Conservation (phyloP, 129 eudicot species). For the Chrysanthemum makinoi region DNA sequence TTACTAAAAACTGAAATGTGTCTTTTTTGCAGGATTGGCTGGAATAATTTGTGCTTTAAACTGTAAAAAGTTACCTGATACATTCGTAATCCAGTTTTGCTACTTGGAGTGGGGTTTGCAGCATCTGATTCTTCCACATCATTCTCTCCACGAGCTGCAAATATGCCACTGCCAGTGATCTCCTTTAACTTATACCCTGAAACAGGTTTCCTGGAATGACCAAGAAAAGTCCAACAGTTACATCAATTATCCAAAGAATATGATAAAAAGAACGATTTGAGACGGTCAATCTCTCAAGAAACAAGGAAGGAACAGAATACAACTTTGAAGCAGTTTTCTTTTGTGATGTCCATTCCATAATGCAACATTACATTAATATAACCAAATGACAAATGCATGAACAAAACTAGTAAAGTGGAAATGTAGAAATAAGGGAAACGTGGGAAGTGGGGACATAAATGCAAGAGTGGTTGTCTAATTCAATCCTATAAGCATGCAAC, state of each 20-base stretch:
- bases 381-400: too few relatives aligned
- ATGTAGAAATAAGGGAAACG: too few relatives aligned
- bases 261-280: too few relatives aligned
- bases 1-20: not conserved
- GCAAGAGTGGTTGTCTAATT: too few relatives aligned
- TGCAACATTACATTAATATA: too few relatives aligned
- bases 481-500: too few relatives aligned
- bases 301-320: too few relatives aligned
- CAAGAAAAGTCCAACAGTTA: conserved; percentile 1
- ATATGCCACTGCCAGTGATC: conserved; percentile 81
- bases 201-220: conserved; percentile 69
- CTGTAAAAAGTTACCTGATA: conserved; percentile 60
- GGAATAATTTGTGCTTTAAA: not conserved
- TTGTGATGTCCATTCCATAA: too few relatives aligned
- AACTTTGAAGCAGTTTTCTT: too few relatives aligned
- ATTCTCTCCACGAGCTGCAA: conserved; percentile 53
- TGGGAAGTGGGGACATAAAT: too few relatives aligned
- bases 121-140: conserved; percentile 48
- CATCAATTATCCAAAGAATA: not conserved
- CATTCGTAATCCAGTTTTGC: conserved; percentile 86
- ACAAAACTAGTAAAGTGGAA: too few relatives aligned
- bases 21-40: not conserved
- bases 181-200: conserved; percentile 77
- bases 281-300: too few relatives aligned
- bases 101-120: conserved; percentile 41